These are phyloP conservation scores for Escallonia herrerae DNA, from an alignment of 129 eudicot species.

Conservation along the genomic window DNA sequence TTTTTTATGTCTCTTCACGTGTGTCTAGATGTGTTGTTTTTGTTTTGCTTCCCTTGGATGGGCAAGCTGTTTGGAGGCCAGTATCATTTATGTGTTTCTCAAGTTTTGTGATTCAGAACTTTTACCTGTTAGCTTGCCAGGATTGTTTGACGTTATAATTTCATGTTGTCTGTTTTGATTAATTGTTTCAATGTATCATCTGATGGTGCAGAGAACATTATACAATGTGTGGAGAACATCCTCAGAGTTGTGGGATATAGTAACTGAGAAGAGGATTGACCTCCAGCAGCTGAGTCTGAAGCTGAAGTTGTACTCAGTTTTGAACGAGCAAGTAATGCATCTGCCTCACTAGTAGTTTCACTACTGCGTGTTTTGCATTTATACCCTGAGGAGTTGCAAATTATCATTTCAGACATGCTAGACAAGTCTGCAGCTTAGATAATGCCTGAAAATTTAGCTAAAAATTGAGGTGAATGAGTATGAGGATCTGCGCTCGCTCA, in stretches of 20 bases:
- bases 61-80: too few relatives aligned
- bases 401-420: too few relatives aligned
- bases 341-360: not conserved
- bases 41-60: not conserved
- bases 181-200: not conserved
- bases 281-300: constrained; percentile 59
- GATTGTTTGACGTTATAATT: not conserved
- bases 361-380: too few relatives aligned
- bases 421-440: too few relatives aligned
- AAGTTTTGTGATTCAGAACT: not conserved
- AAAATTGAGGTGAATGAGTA: too few relatives aligned
- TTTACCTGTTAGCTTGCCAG: not conserved
- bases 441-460: too few relatives aligned
- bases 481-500: too few relatives aligned
- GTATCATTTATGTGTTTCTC: not conserved
- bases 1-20: not conserved
- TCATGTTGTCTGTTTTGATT: constrained; percentile 1
- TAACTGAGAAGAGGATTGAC: constrained; percentile 49
- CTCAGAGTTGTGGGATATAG: constrained; percentile 48
- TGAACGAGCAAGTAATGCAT: constrained; percentile 60
- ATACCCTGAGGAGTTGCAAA: too few relatives aligned
- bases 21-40: not conserved
- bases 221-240: constrained; percentile 61
- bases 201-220: constrained; percentile 54
- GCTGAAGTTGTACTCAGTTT: constrained; percentile 48